Conservation (phyloP, 108 stramenopile genomes). For the Schizochytrium sp. region DNA sequence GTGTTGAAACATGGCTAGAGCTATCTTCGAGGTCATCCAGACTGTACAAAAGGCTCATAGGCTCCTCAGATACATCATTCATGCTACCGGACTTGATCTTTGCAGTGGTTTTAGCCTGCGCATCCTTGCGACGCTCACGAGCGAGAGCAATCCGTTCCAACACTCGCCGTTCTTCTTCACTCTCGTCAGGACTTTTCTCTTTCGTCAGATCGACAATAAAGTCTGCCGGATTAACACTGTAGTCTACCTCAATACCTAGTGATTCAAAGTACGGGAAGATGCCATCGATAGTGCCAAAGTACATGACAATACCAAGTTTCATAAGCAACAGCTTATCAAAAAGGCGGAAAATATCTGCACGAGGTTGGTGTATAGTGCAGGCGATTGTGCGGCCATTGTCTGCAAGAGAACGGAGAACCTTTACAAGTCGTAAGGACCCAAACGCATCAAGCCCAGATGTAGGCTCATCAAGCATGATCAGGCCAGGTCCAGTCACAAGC, state of each 20-base stretch:
- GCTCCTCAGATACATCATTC: not conserved
- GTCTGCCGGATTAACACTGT: constrained; percentile 55
- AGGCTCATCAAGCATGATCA: constrained; percentile 81
- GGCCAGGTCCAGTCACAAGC: constrained; percentile 75
- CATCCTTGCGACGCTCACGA: constrained; percentile 13
- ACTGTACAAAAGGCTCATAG: not conserved
- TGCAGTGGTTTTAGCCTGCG: not conserved
- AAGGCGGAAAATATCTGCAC: constrained; percentile 65
- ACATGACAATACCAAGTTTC: constrained; percentile 66
- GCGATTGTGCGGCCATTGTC: constrained; percentile 70
- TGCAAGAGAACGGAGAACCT: constrained; percentile 80
- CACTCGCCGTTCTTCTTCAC: constrained; percentile 9
- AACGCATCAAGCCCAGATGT: constrained; percentile 82
- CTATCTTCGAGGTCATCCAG: not conserved
- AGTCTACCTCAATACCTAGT: constrained; percentile 45
- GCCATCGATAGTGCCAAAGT: constrained; percentile 68
- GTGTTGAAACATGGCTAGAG: too few relatives aligned
- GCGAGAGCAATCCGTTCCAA: not conserved
- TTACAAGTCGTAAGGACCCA: constrained; percentile 77
- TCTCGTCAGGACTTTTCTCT: not conserved
- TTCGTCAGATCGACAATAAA: constrained; percentile 47
- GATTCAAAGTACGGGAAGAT: constrained; percentile 59
- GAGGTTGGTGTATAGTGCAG: constrained; percentile 74
- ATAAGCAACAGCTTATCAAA: constrained; percentile 70
- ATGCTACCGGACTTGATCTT: not conserved